Conservation (phyloP, 1,284 basidiomycete genomes). For the Mycena citricolor region DNA sequence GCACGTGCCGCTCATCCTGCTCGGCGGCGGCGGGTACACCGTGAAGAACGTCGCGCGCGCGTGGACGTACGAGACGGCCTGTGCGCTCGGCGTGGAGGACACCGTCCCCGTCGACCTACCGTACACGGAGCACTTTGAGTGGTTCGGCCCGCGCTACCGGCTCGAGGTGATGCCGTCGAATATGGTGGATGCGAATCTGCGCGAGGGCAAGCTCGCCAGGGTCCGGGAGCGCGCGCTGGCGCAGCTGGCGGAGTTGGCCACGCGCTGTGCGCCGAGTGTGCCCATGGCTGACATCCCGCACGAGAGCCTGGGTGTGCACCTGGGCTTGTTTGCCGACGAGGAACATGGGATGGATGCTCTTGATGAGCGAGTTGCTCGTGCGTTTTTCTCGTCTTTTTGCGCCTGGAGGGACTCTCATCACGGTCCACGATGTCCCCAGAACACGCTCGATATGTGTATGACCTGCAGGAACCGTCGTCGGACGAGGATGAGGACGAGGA, state of each 20-base stretch:
- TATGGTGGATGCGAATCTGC: slow-evolving; percentile 91
- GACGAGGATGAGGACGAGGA: slow-evolving; percentile 42
- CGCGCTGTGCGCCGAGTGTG: slow-evolving; percentile 84
- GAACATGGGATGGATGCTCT: slow-evolving; percentile 52
- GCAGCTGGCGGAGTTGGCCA: slow-evolving; percentile 60
- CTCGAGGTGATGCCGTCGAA: slow-evolving; percentile 90
- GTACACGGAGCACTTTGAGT: slow-evolving; percentile 97
- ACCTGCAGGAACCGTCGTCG: slow-evolving; percentile 55
- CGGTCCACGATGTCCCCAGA: slow-evolving; percentile 37
- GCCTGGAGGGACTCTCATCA: slow-evolving; percentile 1
- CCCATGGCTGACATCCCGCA: slow-evolving; percentile 84
- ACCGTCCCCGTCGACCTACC: slow-evolving; percentile 83
- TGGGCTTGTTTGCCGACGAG: slow-evolving; percentile 49
- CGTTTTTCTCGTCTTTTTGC: slow-evolving; percentile 20
- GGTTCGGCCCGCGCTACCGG: slow-evolving; percentile 95
- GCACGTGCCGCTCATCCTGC: slow-evolving; percentile 85
- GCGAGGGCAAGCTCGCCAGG: slow-evolving; percentile 78
- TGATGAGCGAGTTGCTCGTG: slow-evolving; percentile 70
- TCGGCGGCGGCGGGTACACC: slow-evolving; percentile 97
- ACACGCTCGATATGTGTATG: slow-evolving; percentile 63
- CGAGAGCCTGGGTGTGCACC: slow-evolving; percentile 62
- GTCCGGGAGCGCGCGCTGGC: slow-evolving; percentile 77
- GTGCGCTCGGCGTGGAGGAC: slow-evolving; percentile 82
- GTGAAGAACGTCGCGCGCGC: slow-evolving; percentile 93
- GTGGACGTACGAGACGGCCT: slow-evolving; percentile 97